Base-by-base conservation (phyloP, 1,284 basidiomycete genomes). In the Ceratobasidium sp. region DNA sequence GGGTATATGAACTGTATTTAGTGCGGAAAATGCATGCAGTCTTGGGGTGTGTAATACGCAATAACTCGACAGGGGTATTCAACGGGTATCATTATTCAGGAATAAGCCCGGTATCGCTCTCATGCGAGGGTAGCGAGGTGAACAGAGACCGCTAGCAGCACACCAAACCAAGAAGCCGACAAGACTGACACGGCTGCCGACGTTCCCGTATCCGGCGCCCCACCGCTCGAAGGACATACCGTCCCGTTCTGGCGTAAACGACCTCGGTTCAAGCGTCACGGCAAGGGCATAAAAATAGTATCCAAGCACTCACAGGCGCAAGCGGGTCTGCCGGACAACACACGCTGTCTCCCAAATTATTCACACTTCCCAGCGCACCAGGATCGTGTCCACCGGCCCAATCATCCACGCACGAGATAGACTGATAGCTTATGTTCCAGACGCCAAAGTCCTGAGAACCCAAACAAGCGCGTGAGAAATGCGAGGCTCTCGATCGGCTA, bases 341-440 rank as follows among this genome's bases (percentile, higher is more conserved):
- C 6, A 72, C 76, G 43, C 75, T 74, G 29, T 74, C 39, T 24
- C 66, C 54, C 27, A 76, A 56, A 53, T 74, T 65, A n/a, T 75
- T 68, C 22, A 77, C 76, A 53, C 76, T 77, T 43, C 76, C 76
- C 43, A 77, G 65, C 37, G 76, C 76, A 27, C 54, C 75, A 41
- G 71, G 48, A 76, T 77, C 69, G 22, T 72, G 65, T 37, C 72
- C 73, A 2, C 76, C 76, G 6, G 56, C 72, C 76, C 76, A 77
- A 9, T 65, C 27, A 37, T 69, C 58, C 7, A 53, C 64, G 39
- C 76, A 77, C 8, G 75, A 74, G 8, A 77, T 59, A 39, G 76
- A 74, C 27, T 64, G 56, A 56, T 77, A 77, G 41, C 72, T 74
- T n/a, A 77, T 53, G 48, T 77, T 77, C 76, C 76, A 77, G 19